phyloP scores from a whole-genome alignment of 169 alveolate genomes.

The Cryptosporidium baileyi region DNA sequence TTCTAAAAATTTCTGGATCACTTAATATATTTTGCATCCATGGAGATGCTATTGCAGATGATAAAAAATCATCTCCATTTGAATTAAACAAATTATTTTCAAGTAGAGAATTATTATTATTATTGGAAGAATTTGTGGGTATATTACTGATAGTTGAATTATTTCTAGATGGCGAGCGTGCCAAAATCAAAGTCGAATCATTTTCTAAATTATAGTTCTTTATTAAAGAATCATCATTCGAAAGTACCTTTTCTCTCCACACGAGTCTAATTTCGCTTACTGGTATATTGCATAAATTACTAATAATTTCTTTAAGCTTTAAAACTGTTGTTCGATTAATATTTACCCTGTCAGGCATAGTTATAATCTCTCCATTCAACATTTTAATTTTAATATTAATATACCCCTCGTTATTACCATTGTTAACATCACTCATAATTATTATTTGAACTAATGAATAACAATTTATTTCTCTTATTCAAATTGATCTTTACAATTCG shows the following conservation, averaged over 20 bases:
- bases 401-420: background rate
- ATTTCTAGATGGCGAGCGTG: constrained; percentile 22
- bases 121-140: background rate
- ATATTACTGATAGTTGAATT: background rate
- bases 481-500: too few relatives aligned
- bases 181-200: constrained; percentile 36
- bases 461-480: background rate
- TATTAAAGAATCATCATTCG: background rate
- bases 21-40: constrained; percentile 70
- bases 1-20: constrained; percentile 73
- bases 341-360: constrained; percentile 16
- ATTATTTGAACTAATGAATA: too few relatives aligned
- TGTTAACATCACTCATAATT: background rate
- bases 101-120: background rate
- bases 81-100: background rate
- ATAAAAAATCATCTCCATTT: constrained; percentile 36
- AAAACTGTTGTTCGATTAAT: constrained; percentile 19
- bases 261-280: constrained; percentile 40
- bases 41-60: constrained; percentile 68
- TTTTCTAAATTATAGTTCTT: constrained; percentile 9
- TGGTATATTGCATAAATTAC: constrained; percentile 36
- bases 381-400: constrained; percentile 6
- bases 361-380: constrained; percentile 25
- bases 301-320: constrained; percentile 40
- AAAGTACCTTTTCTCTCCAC: constrained; percentile 53